Percentiles rank a stretch among this genome's conserved stretches.
Conservation (phyloP, 148 eudicot genomes). For the Drosera capensis region DNA sequence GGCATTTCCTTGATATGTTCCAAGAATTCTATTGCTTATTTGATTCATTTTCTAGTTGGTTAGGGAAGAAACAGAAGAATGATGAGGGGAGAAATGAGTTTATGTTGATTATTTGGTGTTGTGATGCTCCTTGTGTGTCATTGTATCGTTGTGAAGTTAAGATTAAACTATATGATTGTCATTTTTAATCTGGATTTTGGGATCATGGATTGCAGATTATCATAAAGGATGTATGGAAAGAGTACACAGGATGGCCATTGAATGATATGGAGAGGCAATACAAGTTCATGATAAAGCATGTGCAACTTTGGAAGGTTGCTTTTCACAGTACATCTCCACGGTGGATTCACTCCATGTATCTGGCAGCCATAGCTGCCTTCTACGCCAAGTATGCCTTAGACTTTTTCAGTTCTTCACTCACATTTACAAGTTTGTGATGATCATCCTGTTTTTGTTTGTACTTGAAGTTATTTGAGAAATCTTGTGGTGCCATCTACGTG, state of each 20-base stretch:
- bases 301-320: conserved; percentile 85
- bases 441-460: no score
- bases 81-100: no score
- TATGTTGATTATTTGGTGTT: no score
- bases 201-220: conserved; percentile 31
- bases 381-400: conserved; percentile 62
- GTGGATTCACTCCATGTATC: conserved; percentile 75
- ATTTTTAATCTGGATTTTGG: neutral
- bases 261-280: conserved; percentile 81
- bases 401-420: neutral
- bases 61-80: no score
- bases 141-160: no score
- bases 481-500: no score
- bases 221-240: conserved; percentile 97
- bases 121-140: neutral
- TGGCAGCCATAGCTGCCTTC: conserved; percentile 90
- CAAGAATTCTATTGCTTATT: neutral
- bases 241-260: conserved; percentile 93
- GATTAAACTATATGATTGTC: neutral
- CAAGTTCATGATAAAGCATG: conserved; percentile 94
- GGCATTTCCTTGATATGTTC: neutral
- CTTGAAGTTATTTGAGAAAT: no score
- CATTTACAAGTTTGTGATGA: neutral
- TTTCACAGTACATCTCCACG: conserved; percentile 86
- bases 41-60: neutral